Evolutionary conservation across 805 yeast species (phyloP).

Genomic region (Candida nanaspora): DNA sequence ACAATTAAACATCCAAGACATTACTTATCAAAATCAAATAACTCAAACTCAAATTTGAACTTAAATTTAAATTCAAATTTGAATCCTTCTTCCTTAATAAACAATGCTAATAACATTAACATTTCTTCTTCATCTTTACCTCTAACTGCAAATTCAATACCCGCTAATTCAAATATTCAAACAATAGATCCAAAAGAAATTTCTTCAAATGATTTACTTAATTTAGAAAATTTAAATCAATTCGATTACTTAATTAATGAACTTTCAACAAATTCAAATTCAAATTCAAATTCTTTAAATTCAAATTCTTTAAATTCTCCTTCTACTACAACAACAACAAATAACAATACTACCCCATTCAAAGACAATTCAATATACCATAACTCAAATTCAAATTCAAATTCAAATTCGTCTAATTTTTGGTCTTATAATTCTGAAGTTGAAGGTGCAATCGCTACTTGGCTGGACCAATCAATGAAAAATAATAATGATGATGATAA

Average conservation of each 20-base stretch:
- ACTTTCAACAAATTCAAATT: neutral
- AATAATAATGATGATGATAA: neutral
- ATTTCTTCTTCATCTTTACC: no score
- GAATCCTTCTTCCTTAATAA: no score
- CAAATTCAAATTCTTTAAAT: neutral
- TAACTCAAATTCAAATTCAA: neutral
- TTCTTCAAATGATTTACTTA: neutral
- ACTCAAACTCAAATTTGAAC: no score
- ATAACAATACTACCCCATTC: neutral
- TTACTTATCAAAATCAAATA: neutral
- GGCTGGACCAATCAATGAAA: constrained; percentile 12
- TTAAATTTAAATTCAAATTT: no score
- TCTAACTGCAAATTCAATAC: neutral
- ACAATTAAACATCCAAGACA: neutral
- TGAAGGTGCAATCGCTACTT: constrained; percentile 17
- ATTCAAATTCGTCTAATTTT: neutral
- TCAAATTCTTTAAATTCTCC: neutral
- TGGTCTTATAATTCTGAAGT: constrained; percentile 19
- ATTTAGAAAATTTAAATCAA: neutral
- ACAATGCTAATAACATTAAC: no score
- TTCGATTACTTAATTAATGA: neutral
- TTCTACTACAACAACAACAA: neutral
- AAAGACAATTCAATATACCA: no score
- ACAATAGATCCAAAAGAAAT: constrained; percentile 1
- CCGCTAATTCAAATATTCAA: neutral